These are phyloP conservation scores for thale cress (Arabidopsis thaliana) DNA, from an alignment of 345 rosid species.

Conservation along the genomic window TAIR10.1 NC_003074.8:17521501-17522000, in stretches of 20 bases:
- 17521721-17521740: constrained; percentile 2
- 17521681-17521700: background rate
- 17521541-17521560: background rate
- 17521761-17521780: background rate
- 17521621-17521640: background rate
- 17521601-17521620: background rate
- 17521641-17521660: background rate
- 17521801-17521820: background rate
- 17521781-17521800: background rate
- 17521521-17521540: background rate
- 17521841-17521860: constrained; percentile 24
- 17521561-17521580: background rate
- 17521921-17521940: constrained; percentile 9
- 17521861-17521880: constrained; percentile 27
- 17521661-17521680: background rate
- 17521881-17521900: constrained; percentile 15
- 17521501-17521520: background rate
- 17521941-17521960: constrained; percentile 13
- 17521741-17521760: background rate
- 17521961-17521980: constrained; percentile 25
- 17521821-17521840: background rate
- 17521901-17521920: constrained; percentile 4
- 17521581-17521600: background rate
- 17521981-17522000: constrained; percentile 16
- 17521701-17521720: background rate